Base-by-base conservation (phyloP, 164 flowering plant genomes). In the Nymphaea thermarum region DNA sequence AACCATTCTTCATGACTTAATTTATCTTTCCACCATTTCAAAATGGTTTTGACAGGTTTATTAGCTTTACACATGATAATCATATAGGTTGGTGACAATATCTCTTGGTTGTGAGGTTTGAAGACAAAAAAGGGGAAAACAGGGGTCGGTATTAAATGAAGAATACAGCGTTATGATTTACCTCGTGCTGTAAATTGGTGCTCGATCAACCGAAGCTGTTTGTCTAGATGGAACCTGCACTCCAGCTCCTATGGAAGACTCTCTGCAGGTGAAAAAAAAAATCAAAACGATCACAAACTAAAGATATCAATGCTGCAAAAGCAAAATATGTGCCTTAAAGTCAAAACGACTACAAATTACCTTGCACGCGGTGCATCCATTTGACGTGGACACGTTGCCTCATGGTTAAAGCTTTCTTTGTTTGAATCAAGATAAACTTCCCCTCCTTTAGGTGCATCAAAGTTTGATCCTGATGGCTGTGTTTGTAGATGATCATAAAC, bases 111-210 rank as follows among this genome's bases (percentile, higher is more conserved):
- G 36, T 25, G 36, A 25, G 36, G 36, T 25, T 25, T 25, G 36
- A 25, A 25, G 36, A 25, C 36, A 25, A 25, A 25, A 25, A 25
- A 25, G 36, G 36, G 36, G 36, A 25, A 25, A 25, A 25, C 36
- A 25, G 36, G 36, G 36, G 36, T 25, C 36, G 36, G 36, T 25
- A 25, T 25, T 25, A 25, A 25, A 25, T 25, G 36, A 25, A 25
- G 36, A 25, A 25, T 25, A 25, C 36, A 25, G 36, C 36, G 36
- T 25, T 25, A 25, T 25, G 36, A 25, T 25, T 25, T 43, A 85
- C 96, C 93, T 85, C 44, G 82, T 81, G 76, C 62, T 75, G 69
- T 80, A 82, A 68, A 65, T 77, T 12, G 79, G 64, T 59, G 83
- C 73, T 60, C 78, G 77, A 65, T 77, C 82, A 70, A 70, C 11